Percentiles rank a stretch among this genome's conserved stretches.
Evolutionary conservation across 2,329 filamentous ascomycete species (phyloP).

Genomic region (Purpureocillium takamizusanense): DNA sequence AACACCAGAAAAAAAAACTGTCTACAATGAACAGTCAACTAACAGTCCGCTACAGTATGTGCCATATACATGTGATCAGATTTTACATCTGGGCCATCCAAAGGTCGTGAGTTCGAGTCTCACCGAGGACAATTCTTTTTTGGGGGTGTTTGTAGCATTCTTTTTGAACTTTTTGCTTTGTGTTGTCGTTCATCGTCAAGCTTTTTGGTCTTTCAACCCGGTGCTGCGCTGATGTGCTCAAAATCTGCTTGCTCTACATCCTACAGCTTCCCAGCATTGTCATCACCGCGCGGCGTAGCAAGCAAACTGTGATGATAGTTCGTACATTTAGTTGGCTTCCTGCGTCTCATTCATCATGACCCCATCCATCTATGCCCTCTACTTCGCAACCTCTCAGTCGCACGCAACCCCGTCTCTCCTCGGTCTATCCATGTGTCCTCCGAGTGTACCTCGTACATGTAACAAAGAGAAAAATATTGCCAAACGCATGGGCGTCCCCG

Average conservation of each 20-base stretch:
- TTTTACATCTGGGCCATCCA: conserved; percentile 22
- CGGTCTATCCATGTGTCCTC: neutral
- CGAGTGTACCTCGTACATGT: neutral
- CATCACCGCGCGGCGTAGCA: too few species aligned
- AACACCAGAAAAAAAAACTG: rapidly evolving
- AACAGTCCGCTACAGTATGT: neutral
- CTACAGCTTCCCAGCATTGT: too few species aligned
- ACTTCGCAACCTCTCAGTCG: too few species aligned
- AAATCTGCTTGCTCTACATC: too few species aligned
- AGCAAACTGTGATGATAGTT: too few species aligned
- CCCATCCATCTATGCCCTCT: too few species aligned
- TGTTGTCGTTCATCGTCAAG: neutral
- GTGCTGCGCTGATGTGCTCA: too few species aligned
- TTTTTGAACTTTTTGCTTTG: neutral
- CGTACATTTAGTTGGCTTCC: too few species aligned
- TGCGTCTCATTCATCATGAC: too few species aligned
- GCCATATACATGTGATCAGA: conserved; percentile 13
- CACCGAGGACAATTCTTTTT: conserved; percentile 26
- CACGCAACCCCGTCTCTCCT: neutral
- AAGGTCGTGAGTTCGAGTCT: conserved; percentile 43
- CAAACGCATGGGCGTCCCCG: too few species aligned
- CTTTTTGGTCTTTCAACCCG: neutral
- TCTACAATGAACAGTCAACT: neutral
- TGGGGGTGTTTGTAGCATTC: too few species aligned
- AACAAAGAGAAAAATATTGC: neutral